These are phyloP conservation scores for Arctium lappa DNA, from an alignment of 129 eudicot genomes.

Conservation along the genomic window DNA sequence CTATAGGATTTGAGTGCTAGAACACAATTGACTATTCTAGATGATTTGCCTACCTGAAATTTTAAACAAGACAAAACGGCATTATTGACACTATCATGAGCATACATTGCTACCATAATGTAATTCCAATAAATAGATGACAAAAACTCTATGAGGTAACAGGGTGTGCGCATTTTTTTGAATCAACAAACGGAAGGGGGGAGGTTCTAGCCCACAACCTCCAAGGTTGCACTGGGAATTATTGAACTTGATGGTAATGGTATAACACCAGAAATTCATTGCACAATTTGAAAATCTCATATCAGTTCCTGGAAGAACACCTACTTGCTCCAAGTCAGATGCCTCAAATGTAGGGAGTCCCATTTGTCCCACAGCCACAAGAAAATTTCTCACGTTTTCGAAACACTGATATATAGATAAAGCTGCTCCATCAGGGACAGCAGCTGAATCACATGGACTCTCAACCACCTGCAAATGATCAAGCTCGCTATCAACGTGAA, in stretches of 20 bases:
- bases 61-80: neutral
- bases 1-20: slow-evolving; percentile 84
- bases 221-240: neutral
- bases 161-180: neutral
- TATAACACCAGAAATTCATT: neutral
- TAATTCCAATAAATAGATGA: slow-evolving; percentile 4
- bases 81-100: slow-evolving; percentile 3
- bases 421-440: slow-evolving; percentile 90
- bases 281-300: neutral
- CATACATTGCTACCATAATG: neutral
- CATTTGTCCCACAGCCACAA: slow-evolving; percentile 69
- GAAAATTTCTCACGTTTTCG: slow-evolving; percentile 93
- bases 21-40: slow-evolving; percentile 72
- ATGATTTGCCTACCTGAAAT: slow-evolving; percentile 87
- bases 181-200: neutral
- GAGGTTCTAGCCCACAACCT: neutral
- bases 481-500: neutral
- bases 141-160: neutral
- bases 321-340: slow-evolving; percentile 92
- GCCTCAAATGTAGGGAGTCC: slow-evolving; percentile 94
- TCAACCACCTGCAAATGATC: slow-evolving; percentile 72
- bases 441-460: slow-evolving; percentile 70
- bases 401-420: slow-evolving; percentile 87
- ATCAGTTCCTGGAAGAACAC: slow-evolving; percentile 8
- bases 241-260: neutral